Base-by-base conservation (phyloP, 2,329 filamentous ascomycete genomes). In the Pestalotiopsis sp. region DNA sequence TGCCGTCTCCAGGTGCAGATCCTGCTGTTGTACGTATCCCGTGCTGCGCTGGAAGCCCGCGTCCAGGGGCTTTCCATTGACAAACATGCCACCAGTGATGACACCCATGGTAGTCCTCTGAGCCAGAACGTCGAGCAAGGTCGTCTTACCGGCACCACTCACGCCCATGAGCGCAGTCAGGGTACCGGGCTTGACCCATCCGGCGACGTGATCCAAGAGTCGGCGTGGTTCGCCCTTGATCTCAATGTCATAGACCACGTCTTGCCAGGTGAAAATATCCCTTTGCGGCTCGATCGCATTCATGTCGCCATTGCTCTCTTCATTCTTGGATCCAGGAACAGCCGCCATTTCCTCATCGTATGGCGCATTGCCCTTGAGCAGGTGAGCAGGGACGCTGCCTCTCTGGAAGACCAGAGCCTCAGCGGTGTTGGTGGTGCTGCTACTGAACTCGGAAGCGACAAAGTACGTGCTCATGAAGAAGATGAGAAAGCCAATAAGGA, bases 101-200 rank as follows among this genome's bases (percentile, higher is more conserved):
- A 92, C 88, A 78, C 91, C 91, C 86, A 92, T 91, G 2, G 89
- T 92, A 4, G 90, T 88, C 76, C 91, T 88, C 66, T 88, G 90
- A 49, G 91, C 91, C 65, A 93, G 83, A 9, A 91, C 90, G 78
- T 93, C 90, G 45, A 93, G 80, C 45, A 93, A 84, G 2, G 91
- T 93, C 0, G 91, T 93, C 77, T 93, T 93, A 67, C 91, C 91
- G 39, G 91, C 91, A 74, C 91, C 91, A 59, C 87, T 89, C 11
- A 90, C 89, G 79, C 90, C 86, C 91, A 93, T 93, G 1, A 97
- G 84, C 1, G 93, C 94, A 3, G 94, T 97, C 41, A 97, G 82
- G 1, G 93, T 97, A 38, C 94, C 94, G 0, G 94, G 94, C 78
- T 95, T 95, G 68, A 97, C 93, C 92, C 93, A 97, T 5, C 94